phyloP scores from a whole-genome alignment of 805 yeast species.

The Tetrapisispora nanseiensis region DNA sequence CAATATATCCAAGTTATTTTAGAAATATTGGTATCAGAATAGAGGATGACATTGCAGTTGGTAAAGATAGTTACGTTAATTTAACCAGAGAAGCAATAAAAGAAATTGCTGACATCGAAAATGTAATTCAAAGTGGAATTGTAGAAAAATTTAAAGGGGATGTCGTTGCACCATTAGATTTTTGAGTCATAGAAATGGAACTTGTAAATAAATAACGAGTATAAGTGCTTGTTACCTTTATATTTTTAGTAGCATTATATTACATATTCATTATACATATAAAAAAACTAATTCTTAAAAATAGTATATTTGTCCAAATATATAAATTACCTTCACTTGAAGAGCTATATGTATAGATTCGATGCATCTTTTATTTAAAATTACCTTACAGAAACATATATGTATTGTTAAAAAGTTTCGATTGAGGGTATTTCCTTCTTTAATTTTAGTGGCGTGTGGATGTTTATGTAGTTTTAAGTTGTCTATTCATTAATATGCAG shows the following conservation, averaged over 20 bases:
- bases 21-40: conserved; percentile 88
- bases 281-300: too few relatives aligned
- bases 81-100: conserved; percentile 79
- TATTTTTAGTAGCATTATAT: too few relatives aligned
- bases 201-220: conserved; percentile 3
- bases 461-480: too few relatives aligned
- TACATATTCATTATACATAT: too few relatives aligned
- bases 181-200: not conserved
- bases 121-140: conserved; percentile 50
- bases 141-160: conserved; percentile 40
- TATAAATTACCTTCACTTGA: too few relatives aligned
- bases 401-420: too few relatives aligned
- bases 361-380: not conserved
- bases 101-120: conserved; percentile 75
- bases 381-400: not conserved
- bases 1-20: conserved; percentile 64
- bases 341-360: too few relatives aligned
- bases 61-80: conserved; percentile 44
- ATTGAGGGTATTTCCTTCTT: too few relatives aligned
- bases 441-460: too few relatives aligned
- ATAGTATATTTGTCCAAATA: too few relatives aligned
- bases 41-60: conserved; percentile 87
- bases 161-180: conserved; percentile 27
- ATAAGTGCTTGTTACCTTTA: too few relatives aligned
- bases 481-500: too few relatives aligned